phyloP scores from a whole-genome alignment of 345 rosid species.

The Brassica cretica region DNA sequence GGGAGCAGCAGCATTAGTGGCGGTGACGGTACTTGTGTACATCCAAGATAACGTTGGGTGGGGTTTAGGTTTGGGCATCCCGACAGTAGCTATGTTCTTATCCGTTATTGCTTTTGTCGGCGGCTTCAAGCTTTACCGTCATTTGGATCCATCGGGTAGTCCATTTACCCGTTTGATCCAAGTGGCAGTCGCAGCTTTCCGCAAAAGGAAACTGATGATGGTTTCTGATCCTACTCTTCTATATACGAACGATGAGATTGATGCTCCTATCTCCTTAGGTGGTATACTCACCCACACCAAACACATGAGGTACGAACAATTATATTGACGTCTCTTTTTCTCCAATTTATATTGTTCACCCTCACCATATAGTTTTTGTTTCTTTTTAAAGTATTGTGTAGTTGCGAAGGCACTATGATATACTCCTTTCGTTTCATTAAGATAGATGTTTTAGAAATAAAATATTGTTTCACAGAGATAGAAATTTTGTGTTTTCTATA shows the following conservation, averaged over 20 bases:
- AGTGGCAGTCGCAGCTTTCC: slow-evolving; percentile 63
- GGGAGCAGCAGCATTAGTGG: slow-evolving; percentile 68
- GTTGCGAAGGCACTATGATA: background rate
- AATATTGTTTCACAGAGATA: no score
- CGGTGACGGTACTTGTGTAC: slow-evolving; percentile 76
- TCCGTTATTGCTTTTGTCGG: slow-evolving; percentile 53
- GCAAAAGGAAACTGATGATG: slow-evolving; percentile 59
- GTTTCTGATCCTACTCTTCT: slow-evolving; percentile 46
- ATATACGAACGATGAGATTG: slow-evolving; percentile 69
- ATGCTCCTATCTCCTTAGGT: slow-evolving; percentile 65
- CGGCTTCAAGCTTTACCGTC: slow-evolving; percentile 75
- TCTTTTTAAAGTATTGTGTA: background rate
- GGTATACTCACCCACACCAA: slow-evolving; percentile 65
- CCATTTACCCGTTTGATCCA: slow-evolving; percentile 86
- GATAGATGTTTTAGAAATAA: no score
- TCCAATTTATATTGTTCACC: background rate
- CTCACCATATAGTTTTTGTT: background rate
- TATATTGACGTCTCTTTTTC: background rate
- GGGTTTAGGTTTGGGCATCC: slow-evolving; percentile 87
- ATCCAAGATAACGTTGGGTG: slow-evolving; percentile 84
- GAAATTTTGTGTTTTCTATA: no score
- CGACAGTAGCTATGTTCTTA: slow-evolving; percentile 67
- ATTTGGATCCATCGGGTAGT: slow-evolving; percentile 79
- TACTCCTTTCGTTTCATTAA: no score
- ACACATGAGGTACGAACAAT: slow-evolving; percentile 54